A percentile compares a stretch with the other conserved stretches of the same genome.
Evolutionary conservation across 1,284 basidiomycete genomes (phyloP).

Genomic region (Flammula alnicola): DNA sequence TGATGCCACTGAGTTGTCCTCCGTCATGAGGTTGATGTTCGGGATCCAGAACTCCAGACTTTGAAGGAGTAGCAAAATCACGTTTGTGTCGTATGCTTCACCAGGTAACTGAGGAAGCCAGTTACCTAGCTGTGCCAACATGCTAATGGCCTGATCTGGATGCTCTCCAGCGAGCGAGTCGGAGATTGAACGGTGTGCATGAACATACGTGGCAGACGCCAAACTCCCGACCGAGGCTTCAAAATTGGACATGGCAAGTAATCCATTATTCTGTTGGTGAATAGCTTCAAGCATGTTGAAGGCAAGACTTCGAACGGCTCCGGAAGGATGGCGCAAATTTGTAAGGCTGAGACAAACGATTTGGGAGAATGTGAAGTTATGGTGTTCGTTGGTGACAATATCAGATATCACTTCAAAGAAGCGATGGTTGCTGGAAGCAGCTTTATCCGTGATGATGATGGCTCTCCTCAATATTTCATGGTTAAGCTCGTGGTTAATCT

Average conservation of each 20-base stretch:
- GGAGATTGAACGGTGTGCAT: constrained; percentile 80
- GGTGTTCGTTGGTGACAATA: constrained; percentile 66
- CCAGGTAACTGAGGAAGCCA: constrained; percentile 76
- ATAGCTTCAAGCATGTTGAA: constrained; percentile 81
- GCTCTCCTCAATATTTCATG: constrained; percentile 76
- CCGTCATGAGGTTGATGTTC: constrained; percentile 70
- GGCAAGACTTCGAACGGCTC: constrained; percentile 74
- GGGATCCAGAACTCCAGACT: constrained; percentile 83
- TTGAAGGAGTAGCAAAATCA: constrained; percentile 65
- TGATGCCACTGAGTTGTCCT: constrained; percentile 62
- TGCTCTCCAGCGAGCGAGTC: constrained; percentile 84
- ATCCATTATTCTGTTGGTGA: constrained; percentile 65
- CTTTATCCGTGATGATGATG: constrained; percentile 63
- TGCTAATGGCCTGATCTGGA: constrained; percentile 67
- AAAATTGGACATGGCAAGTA: constrained; percentile 70
- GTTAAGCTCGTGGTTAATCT: constrained; percentile 64
- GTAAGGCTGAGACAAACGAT: constrained; percentile 82
- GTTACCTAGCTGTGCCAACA: constrained; percentile 76
- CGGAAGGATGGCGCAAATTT: constrained; percentile 81
- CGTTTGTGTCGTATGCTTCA: constrained; percentile 46
- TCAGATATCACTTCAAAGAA: constrained; percentile 86
- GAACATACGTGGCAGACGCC: constrained; percentile 79
- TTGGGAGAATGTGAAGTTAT: constrained; percentile 76
- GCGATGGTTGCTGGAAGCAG: constrained; percentile 58
- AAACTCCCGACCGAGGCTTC: constrained; percentile 80